Base-by-base conservation (phyloP, 2,329 filamentous ascomycete genomes). In the Phialophora tarda region DNA sequence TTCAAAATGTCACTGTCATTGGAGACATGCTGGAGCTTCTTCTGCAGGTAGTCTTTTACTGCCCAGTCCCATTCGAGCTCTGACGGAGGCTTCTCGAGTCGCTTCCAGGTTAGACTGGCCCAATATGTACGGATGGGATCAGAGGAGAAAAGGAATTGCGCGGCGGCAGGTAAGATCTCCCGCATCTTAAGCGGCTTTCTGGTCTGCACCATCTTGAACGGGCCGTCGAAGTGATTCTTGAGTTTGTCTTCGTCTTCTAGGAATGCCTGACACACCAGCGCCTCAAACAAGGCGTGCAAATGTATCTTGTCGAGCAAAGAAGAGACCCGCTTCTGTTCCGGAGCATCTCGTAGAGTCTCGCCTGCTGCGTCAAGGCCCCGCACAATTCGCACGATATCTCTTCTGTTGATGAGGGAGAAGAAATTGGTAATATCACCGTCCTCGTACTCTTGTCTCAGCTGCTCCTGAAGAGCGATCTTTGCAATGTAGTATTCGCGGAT, bases 61-160 rank as follows among this genome's bases (percentile, higher is more conserved):
- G 91, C 91, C 89, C 91, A 96, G 51, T 97, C 91, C 75, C 97
- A 98, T 70, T 95, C 91, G 41, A 88, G 84, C 10, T 85, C 82
- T 0, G 89, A 88, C 59, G 96, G 84, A 23, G 84, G 81, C 12
- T 86, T 83, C 56, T 85, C 83, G 69, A 91, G 85, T 47, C 85
- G 86, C n/a, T 83, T 82, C 86, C 91, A 93, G 5, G 88, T 87
- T 58, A 84, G 81, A 41, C 83, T 80, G 1, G 91, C 92, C 84
- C 93, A 96, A 50, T 82, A 80, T 47, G 83, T 83, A 59, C 91
- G 86, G 56, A 81, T 80, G 26, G 82, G 79, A 69, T 94, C 88
- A 32, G 86, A 81, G 71, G 91, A 89, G 74, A 97, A 97, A 1
- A 97, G 83, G 72, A 97, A 97, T 23, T 85, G 87, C 2, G 90